Percentiles rank a stretch among this genome's conserved stretches.
Evolutionary conservation across 2,329 filamentous ascomycete species (phyloP).

Genomic region (Pestalotiopsis sp.): DNA sequence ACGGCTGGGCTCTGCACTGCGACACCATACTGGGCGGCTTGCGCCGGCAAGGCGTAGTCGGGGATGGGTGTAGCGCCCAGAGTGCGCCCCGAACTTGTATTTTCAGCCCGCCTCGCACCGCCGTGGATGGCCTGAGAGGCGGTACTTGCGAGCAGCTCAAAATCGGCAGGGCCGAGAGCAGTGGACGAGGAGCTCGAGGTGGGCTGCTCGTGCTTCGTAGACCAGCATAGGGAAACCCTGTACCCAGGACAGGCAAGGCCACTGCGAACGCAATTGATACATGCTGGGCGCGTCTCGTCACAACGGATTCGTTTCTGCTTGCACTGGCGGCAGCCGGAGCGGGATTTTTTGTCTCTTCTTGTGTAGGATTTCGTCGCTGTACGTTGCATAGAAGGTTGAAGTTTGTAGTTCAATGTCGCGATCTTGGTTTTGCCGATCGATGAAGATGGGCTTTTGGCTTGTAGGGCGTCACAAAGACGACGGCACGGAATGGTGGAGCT

Average conservation of each 20-base stretch:
- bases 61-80: neutral
- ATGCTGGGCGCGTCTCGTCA: constrained; percentile 8
- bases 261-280: constrained; percentile 7
- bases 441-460: neutral
- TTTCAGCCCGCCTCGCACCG: neutral
- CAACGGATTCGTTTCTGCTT: constrained; percentile 8
- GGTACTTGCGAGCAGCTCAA: constrained; percentile 3
- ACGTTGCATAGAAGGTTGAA: constrained; percentile 1
- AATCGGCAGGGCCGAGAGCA: constrained; percentile 1
- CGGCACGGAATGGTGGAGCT: constrained; percentile 3
- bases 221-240: constrained; percentile 9
- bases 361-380: constrained; percentile 5
- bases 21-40: neutral
- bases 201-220: constrained; percentile 12
- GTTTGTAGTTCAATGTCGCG: neutral
- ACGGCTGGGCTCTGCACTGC: neutral
- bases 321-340: constrained; percentile 3
- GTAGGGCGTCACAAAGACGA: constrained; percentile 3
- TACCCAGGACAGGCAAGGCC: constrained; percentile 11
- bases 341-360: constrained; percentile 3
- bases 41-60: neutral
- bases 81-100: neutral
- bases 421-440: neutral
- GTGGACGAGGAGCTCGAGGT: neutral
- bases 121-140: constrained; percentile 7